Evolutionary conservation across 768 basidiomycete genomes (phyloP), one percentile per base, ranked within the genome.

Genomic region (Suillus alpinus): DNA sequence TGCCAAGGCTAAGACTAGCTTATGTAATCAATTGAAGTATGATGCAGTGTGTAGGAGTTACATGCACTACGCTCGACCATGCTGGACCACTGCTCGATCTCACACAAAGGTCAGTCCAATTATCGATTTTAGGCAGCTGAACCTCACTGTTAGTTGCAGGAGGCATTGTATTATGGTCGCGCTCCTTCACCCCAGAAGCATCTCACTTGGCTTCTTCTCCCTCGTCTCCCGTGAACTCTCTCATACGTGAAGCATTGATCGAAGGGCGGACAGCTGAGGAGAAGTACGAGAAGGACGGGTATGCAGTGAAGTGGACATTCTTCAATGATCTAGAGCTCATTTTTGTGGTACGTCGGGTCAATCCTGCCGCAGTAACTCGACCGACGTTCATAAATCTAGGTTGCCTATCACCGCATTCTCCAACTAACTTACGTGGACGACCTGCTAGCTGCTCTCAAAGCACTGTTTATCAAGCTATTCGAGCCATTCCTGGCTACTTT

Each of bases 1-100:
- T 14, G 23, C 46, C 23, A 13, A 47, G 46, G 14, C 13, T 4
- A 49, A 29, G 18, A 1, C 4, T 18, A 0, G 29, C 49, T 50
- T 50, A 50, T 50, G 31, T 32, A 31, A 50, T 32, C 10, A 50
- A n/a, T 12, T 31, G 29, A 31, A 31, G 49, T 50, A 50, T 50
- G 49, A 50, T 50, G 49, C 49, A 10, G 49, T 50, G 49, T 37
- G 18, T 14, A 31, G 56, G 32, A 31, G 29, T 57, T 12, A 20
- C 43, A 26, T 9, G 8, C 23, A 26, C 8, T 47, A 47, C 43
- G 36, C 20, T 52, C 29, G 43, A 60, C 63, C 59, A 97, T 97
- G 94, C 85, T 97, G 61, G 95, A 98, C 77, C 92, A 95, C 75
- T 93, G 94, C 73, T 95, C 94, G 32, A 96, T 98, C 69, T 93